Percentiles rank a stretch among this genome's conserved stretches.
Conservation (phyloP, 345 rosid species). For the Cardamine occulta region DNA sequence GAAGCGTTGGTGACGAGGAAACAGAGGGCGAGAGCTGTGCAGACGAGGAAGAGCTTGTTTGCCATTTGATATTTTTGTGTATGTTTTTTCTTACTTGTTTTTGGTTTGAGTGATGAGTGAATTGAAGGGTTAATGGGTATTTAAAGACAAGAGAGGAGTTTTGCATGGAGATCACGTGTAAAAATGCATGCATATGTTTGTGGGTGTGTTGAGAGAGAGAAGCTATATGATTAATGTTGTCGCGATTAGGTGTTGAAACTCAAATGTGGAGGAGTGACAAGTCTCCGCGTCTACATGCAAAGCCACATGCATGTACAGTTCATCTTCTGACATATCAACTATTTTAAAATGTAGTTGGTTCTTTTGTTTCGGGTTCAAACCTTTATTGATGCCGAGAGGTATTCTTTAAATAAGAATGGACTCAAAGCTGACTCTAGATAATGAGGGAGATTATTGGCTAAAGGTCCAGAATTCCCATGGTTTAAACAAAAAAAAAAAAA, state of each 20-base stretch:
- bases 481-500: no score
- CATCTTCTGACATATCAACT: slow-evolving; percentile 13
- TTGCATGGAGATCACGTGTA: slow-evolving; percentile 38
- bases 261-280: no score
- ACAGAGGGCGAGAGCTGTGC: slow-evolving; percentile 35
- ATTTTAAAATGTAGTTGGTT: background rate
- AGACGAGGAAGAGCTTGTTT: slow-evolving; percentile 38
- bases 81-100: background rate
- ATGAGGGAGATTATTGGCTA: no score
- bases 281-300: slow-evolving; percentile 27
- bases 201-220: no score
- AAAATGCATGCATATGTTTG: background rate
- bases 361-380: no score
- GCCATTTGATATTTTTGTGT: slow-evolving; percentile 22
- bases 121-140: background rate
- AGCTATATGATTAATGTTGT: no score
- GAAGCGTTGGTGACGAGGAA: slow-evolving; percentile 45
- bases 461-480: no score
- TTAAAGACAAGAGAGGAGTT: background rate
- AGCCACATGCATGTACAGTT: slow-evolving; percentile 27
- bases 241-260: no score
- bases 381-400: no score
- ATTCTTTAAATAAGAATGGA: no score
- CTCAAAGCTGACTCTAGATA: no score
- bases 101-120: slow-evolving; percentile 7